Base-by-base conservation (phyloP, 371 early-diverging fungal species). In the Apophysomyces trapeziformis region DNA sequence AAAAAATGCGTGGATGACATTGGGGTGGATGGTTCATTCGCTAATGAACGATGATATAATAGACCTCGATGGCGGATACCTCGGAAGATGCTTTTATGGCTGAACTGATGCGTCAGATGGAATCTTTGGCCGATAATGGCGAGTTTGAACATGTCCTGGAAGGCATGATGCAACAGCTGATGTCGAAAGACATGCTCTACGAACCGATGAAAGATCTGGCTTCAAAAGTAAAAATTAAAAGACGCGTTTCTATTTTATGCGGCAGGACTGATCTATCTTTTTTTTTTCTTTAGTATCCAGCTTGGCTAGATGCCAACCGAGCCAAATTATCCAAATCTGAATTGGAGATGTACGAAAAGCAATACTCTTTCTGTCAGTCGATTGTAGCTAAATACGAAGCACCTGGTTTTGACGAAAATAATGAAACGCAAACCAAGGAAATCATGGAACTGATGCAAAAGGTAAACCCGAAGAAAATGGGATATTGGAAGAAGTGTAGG, bases 151-250 rank as follows among this genome's bases (percentile, higher is more conserved):
- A 89, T 39, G 86, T 95, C 64, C 87, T 96, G 14, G 94, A 93
- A 67, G 90, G 89, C 21, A 90, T 97, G 84, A 92, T 98, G 89
- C 89, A 92, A 58, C 89, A 93, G 73, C 76, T 98, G 41, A 92
- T 96, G 91, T 90, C 92, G 58, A 95, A 93, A 71, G 97, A 96
- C 54, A 73, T 96, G 45, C 83, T 98, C 21, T 93, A 95, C 77
- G 97, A 97, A 71, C 97, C 97, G 12, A 91, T 98, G 88, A 90
- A 91, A 78, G 95, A 96, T 60, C 76, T 98, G 62, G 82, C 85
- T 26, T 73, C 64, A 6, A 90, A 90, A 85, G 91, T 91, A 26
- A 26, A 26, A 26, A 1, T 1, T 1, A 26, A 26, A 26, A 26
- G 32, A 26, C 32, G 32, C 32, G 32, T 26, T 26, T 26, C 32